A percentile compares a stretch with the other conserved stretches of the same genome.
phyloP scores from a whole-genome alignment of 2,329 filamentous ascomycete species.

The Ambrosiella xylebori region DNA sequence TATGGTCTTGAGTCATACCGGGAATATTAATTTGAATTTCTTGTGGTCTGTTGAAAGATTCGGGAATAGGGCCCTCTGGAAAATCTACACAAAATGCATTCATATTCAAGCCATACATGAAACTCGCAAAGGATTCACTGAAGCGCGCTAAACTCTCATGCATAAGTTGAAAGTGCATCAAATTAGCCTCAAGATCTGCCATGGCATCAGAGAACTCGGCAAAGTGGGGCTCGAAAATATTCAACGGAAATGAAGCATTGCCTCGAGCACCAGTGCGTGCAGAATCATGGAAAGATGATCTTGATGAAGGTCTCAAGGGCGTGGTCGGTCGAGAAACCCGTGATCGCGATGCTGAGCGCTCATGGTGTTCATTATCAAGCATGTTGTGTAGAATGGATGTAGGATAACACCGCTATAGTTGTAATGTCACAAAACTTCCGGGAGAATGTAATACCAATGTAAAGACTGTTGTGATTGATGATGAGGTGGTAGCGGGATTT shows the following conservation, averaged over 20 bases:
- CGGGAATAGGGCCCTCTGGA: constrained; percentile 72
- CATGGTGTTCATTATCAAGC: constrained; percentile 14
- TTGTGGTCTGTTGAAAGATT: constrained; percentile 59
- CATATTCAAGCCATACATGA: constrained; percentile 94
- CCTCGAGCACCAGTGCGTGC: constrained; percentile 36
- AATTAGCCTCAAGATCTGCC: constrained; percentile 90
- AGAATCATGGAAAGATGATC: constrained; percentile 71
- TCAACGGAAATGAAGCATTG: constrained; percentile 50
- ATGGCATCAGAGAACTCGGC: constrained; percentile 86
- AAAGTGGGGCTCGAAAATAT: constrained; percentile 74
- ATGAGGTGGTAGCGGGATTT: too few species aligned
- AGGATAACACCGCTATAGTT: too few species aligned
- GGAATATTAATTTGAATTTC: constrained; percentile 27
- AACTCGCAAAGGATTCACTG: constrained; percentile 88
- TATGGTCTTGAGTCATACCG: neutral
- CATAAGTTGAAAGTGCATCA: constrained; percentile 94
- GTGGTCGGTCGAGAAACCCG: constrained; percentile 69
- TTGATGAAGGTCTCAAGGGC: constrained; percentile 75
- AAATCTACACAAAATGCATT: constrained; percentile 98
- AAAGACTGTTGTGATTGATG: too few species aligned
- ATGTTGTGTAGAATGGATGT: neutral
- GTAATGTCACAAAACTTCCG: neutral
- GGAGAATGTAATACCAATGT: too few species aligned
- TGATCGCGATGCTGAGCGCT: constrained; percentile 41
- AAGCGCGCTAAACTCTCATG: constrained; percentile 88